A percentile compares a stretch with the other conserved stretches of the same genome.
phyloP scores from a whole-genome alignment of 2,329 filamentous ascomycete genomes.

The Penicillium paneum region DNA sequence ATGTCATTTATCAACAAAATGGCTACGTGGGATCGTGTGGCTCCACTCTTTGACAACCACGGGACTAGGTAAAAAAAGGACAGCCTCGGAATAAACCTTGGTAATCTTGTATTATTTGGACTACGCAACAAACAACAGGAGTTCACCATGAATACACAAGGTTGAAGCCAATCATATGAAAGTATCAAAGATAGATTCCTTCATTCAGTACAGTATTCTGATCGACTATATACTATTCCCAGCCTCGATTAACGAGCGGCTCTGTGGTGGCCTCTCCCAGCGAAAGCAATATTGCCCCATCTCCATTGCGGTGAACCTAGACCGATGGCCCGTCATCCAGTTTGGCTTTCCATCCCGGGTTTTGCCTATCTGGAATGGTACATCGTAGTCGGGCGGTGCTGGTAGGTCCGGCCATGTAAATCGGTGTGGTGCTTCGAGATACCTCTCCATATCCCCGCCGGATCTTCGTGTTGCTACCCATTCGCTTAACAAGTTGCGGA shows the following conservation, averaged over 20 bases:
- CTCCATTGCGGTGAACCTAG: constrained; percentile 12
- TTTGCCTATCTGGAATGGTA: constrained; percentile 16
- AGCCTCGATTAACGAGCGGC: background rate
- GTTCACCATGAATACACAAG: too few species aligned
- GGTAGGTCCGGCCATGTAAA: constrained; percentile 17
- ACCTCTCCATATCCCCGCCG: constrained; percentile 12
- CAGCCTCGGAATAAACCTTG: too few species aligned
- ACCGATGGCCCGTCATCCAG: constrained; percentile 11
- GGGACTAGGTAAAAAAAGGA: too few species aligned
- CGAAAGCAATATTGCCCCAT: constrained; percentile 19
- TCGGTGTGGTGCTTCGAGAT: constrained; percentile 18
- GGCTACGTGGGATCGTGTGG: too few species aligned
- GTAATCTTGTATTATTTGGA: too few species aligned
- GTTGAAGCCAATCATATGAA: too few species aligned
- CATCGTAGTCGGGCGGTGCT: constrained; percentile 15
- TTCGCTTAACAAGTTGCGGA: constrained; percentile 19
- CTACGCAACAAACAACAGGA: too few species aligned
- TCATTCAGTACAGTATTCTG: too few species aligned
- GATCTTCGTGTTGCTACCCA: constrained; percentile 15
- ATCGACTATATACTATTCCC: background rate
- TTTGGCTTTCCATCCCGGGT: constrained; percentile 9
- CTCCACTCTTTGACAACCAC: too few species aligned
- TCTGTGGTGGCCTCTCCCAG: constrained; percentile 19
- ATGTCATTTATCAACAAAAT: too few species aligned
- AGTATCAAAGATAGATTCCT: too few species aligned